Base-by-base conservation (phyloP, 345 rosid species). In the Alliaria petiolata region DNA sequence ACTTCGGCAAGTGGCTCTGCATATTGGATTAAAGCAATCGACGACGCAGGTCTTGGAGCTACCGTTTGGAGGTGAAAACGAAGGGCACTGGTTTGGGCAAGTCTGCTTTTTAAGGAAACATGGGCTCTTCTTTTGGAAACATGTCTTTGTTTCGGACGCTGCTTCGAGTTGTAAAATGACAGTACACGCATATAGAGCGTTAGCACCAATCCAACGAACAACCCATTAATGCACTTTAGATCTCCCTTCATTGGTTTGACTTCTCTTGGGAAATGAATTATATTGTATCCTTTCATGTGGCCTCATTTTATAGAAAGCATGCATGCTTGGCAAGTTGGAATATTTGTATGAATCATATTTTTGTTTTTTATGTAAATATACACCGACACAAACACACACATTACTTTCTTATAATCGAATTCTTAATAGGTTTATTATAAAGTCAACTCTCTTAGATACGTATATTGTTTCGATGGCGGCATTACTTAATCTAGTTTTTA, bases 61-160 rank as follows among this genome's bases (percentile, higher is more conserved):
- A 20, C 77, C 80, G 3, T 49, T 12, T 0, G 65, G 28, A 5
- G 86, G 80, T 5, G 53, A 70, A 40, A 65, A 14, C 28, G 62
- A 54, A 8, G 84, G 84, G 54, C 86, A 83, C 31, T 81, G 80
- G 22, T 42, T 25, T 7, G 84, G 83, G 62, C 80, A 83, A 13
- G 31, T 69, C 22, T 76, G 75, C 35, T 34, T 49, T 70, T 49
- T 77, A 25, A 70, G 78, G 68, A 65, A 72, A 68, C 84, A 78
- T 40, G 49, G 79, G 13, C 81, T 82, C 39, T 66, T 74, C 60
- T 16, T 65, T 59, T 39, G 61, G 20, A 17, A 20, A 33, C 78
- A 74, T 65, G 71, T 57, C 38, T 57, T 73, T 20, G 78, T 65
- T 49, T 74, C 36, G 8, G 25, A 39, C 25, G 59, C 72, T 58